phyloP scores from a whole-genome alignment of 108 stramenopile species.

The Nannochloropsis gaditana region DNA sequence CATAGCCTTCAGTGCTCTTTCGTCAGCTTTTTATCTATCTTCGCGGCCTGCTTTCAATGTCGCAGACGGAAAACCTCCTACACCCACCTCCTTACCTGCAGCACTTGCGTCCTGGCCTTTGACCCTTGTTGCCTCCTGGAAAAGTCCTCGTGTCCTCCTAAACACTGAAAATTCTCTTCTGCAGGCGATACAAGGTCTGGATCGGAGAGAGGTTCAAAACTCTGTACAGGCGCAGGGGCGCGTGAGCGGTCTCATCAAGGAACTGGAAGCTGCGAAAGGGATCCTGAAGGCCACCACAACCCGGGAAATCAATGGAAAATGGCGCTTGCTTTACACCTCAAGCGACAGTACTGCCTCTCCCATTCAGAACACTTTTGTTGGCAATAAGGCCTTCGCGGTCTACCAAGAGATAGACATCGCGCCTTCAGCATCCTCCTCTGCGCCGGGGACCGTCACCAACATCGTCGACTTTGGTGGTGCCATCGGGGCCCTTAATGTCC shows the following conservation, averaged over 20 bases:
- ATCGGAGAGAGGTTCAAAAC: neutral
- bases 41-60: neutral
- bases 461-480: conserved; percentile 42
- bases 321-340: conserved; percentile 45
- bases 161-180: neutral
- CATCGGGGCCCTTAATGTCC: conserved; percentile 37
- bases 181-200: neutral
- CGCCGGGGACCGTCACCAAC: conserved; percentile 38
- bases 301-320: conserved; percentile 36
- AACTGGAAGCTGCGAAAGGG: neutral
- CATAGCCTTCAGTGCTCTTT: neutral
- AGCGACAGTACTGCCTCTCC: conserved; percentile 46
- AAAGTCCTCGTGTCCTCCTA: neutral
- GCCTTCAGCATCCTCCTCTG: conserved; percentile 18
- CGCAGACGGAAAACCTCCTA: neutral
- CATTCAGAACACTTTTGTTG: conserved; percentile 44
- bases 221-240: neutral
- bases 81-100: neutral
- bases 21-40: neutral
- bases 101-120: neutral
- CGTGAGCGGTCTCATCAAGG: neutral
- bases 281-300: neutral
- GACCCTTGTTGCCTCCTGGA: neutral
- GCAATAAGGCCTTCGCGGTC: conserved; percentile 37
- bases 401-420: conserved; percentile 46